Evolutionary conservation across 352 stramenopile genomes (phyloP).

Genomic region (Pythium scleroteichum): DNA sequence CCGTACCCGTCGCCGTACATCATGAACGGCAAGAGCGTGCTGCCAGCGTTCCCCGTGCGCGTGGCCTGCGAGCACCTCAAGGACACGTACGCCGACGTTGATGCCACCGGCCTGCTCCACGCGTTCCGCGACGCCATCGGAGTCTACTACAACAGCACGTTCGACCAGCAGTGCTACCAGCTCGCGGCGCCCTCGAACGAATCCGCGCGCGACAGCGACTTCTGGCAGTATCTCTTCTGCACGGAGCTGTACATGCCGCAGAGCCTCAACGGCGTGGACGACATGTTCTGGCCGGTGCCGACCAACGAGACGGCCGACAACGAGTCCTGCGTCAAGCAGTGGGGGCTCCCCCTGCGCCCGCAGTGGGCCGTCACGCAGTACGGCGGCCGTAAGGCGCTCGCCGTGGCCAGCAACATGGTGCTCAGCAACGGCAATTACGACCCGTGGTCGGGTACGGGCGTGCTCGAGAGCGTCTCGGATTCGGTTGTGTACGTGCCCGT

Average conservation of each 20-base stretch:
- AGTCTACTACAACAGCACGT: slow-evolving; percentile 82
- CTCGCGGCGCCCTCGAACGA: slow-evolving; percentile 53
- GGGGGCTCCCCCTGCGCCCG: slow-evolving; percentile 63
- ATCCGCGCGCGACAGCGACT: slow-evolving; percentile 48
- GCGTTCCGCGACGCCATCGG: slow-evolving; percentile 58
- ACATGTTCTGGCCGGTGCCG: slow-evolving; percentile 87
- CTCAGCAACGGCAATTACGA: slow-evolving; percentile 95
- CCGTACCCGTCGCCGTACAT: slow-evolving; percentile 96
- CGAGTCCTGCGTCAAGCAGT: slow-evolving; percentile 60
- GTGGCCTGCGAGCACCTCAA: slow-evolving; percentile 78
- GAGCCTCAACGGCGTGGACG: slow-evolving; percentile 59
- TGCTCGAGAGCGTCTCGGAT: slow-evolving; percentile 67
- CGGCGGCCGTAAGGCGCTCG: slow-evolving; percentile 66
- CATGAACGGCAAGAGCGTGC: slow-evolving; percentile 76
- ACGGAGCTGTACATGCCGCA: slow-evolving; percentile 75
- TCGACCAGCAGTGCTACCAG: slow-evolving; percentile 54
- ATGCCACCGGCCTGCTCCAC: slow-evolving; percentile 42
- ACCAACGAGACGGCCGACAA: slow-evolving; percentile 69
- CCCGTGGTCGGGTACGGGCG: slow-evolving; percentile 90
- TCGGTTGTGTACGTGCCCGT: slow-evolving; percentile 73
- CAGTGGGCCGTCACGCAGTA: slow-evolving; percentile 73
- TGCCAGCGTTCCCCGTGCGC: slow-evolving; percentile 91
- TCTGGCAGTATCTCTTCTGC: slow-evolving; percentile 83
- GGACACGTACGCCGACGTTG: slow-evolving; percentile 36
- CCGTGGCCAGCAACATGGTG: slow-evolving; percentile 90